Evolutionary conservation across 2,329 filamentous ascomycete species (phyloP), one percentile per base, ranked within the genome.

Genomic region (Ilyonectria sp.): DNA sequence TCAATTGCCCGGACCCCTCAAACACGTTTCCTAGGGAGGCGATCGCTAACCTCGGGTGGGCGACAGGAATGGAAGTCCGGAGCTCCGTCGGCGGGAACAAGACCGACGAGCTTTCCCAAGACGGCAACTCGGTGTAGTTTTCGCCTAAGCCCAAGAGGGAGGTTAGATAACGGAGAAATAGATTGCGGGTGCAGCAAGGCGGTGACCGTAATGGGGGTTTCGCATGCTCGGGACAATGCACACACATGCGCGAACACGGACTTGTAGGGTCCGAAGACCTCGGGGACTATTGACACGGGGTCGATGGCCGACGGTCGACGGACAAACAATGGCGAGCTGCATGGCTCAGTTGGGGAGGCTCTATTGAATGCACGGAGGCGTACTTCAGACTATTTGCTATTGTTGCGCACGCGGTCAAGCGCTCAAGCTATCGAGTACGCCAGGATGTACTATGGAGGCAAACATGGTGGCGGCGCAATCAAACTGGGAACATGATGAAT

Each of bases 71-170:
- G 23, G 23, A 23, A 23, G 23, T 23, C 23, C 23, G 23, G 23
- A 23, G 23, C 23, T 71, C 72, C 72, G 53, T 64, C 64, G 67
- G 63, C 62, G 62, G 54, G 47, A 37, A 29, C 23, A 47, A 29
- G 13, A 23, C 11, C 37, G 35, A 23, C 50, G 17, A 23, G 40
- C 43, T 55, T 40, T 11, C 60, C 60, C 40, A 62, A 56, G 8
- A 55, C 31, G 52, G 60, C 43, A 62, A 55, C 43, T 62, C 50
- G 60, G 60, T 62, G 50, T 35, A 55, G 21, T 26, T 46, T 26
- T 17, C 50, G 55, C 37, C 37, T 6, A 15, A 15, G 37, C 37
- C 37, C 37, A 17, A 40, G 37, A 53, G 50, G 60, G 46, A 33
- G 44, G 53, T 26, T 35, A 31, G 40, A 19, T 52, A 56, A 47